A percentile compares a stretch with the other conserved stretches of the same genome.
phyloP scores from a whole-genome alignment of 257 asterid species.

The Rehmannia glutinosa region DNA sequence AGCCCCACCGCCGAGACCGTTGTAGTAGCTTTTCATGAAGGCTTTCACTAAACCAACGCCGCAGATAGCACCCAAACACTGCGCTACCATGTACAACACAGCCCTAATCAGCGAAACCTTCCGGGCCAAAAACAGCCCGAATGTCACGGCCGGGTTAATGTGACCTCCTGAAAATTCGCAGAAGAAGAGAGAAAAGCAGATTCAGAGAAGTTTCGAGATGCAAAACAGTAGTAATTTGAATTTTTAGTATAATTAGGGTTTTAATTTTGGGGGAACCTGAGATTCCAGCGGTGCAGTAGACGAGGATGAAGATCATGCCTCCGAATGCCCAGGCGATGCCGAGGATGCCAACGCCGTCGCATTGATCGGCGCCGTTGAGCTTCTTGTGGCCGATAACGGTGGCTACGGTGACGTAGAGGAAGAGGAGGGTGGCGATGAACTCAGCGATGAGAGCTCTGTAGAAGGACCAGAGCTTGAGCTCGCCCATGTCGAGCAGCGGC shows the following conservation, averaged over 20 bases:
- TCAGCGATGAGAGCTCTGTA: slow-evolving; percentile 83
- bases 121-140: slow-evolving; percentile 72
- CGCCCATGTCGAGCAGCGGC: slow-evolving; percentile 55
- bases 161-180: slow-evolving; percentile 50
- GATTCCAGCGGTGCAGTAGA: slow-evolving; percentile 93
- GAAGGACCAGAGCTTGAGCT: slow-evolving; percentile 75
- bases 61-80: slow-evolving; percentile 68
- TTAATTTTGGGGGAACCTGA: no score
- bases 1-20: slow-evolving; percentile 61
- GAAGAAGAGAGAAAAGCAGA: not conserved
- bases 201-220: no score
- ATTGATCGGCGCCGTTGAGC: slow-evolving; percentile 44
- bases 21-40: slow-evolving; percentile 57
- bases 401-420: slow-evolving; percentile 79
- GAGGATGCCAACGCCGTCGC: slow-evolving; percentile 80
- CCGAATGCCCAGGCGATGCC: slow-evolving; percentile 93
- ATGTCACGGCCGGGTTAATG: slow-evolving; percentile 83
- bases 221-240: no score
- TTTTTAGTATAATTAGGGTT: no score
- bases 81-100: slow-evolving; percentile 57
- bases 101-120: slow-evolving; percentile 74
- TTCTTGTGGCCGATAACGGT: slow-evolving; percentile 82
- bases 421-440: slow-evolving; percentile 85
- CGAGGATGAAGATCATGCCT: slow-evolving; percentile 84
- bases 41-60: slow-evolving; percentile 87